Evolutionary conservation across 768 basidiomycete species (phyloP).

Genomic region (Phylloporus sp.): DNA sequence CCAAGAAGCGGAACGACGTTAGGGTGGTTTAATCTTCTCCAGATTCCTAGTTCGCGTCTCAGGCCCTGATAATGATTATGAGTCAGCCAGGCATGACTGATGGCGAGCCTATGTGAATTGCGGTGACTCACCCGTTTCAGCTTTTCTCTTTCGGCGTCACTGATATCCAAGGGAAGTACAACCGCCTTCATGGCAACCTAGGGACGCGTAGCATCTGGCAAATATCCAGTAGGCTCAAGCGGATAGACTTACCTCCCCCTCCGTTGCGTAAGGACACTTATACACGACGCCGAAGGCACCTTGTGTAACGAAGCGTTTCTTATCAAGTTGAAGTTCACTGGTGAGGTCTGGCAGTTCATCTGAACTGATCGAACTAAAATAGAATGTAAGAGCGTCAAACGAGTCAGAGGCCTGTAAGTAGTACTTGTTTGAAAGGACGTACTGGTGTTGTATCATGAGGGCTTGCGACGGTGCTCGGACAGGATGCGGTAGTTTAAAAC

Average conservation of each 20-base stretch:
- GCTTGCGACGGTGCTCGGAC: no score
- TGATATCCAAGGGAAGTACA: neutral
- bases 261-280: neutral
- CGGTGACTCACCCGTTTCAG: neutral
- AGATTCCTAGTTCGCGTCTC: constrained; percentile 4
- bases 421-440: no score
- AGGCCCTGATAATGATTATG: neutral
- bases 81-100: neutral
- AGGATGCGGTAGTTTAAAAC: no score
- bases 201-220: neutral
- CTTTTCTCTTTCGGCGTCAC: neutral
- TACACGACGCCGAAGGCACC: constrained; percentile 1
- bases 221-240: no score
- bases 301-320: neutral
- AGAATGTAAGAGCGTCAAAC: no score
- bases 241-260: neutral
- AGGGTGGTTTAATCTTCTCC: constrained; percentile 4
- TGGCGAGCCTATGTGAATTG: no score
- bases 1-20: constrained; percentile 11
- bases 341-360: constrained; percentile 2
- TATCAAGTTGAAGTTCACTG: neutral
- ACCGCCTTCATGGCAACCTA: constrained; percentile 9
- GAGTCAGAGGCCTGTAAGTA: no score
- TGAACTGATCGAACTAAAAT: no score
- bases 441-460: no score